Conservation (phyloP, 805 yeast genomes). For the Myxozyma neotropica region DNA sequence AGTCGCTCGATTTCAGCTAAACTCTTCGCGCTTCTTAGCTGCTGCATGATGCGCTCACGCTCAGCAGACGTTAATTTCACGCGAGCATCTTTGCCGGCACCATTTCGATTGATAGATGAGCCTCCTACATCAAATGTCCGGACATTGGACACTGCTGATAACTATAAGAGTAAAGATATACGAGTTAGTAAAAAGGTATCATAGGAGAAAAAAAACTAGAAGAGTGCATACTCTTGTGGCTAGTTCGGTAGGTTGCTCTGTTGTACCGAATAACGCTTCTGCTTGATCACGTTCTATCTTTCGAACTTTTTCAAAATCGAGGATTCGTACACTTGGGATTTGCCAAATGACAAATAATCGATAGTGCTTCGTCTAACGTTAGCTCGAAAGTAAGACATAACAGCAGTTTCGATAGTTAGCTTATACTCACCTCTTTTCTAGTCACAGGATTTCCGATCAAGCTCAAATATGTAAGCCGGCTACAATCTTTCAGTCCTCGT, state of each 20-base stretch:
- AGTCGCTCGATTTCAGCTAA: conserved; percentile 75
- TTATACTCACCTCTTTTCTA: conserved; percentile 21
- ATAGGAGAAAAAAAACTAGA: not conserved
- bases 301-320: conserved; percentile 71
- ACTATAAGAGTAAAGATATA: not conserved
- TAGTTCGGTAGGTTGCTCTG: conserved; percentile 37
- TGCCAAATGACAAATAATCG: conserved; percentile 61
- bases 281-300: conserved; percentile 56
- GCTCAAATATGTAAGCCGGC: conserved; percentile 52
- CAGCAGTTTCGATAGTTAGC: not conserved
- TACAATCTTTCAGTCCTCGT: conserved; percentile 46
- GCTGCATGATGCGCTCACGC: conserved; percentile 52
- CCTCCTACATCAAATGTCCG: conserved; percentile 39
- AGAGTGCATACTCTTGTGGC: conserved; percentile 43
- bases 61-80: conserved; percentile 58
- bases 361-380: conserved; percentile 54
- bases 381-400: too few species aligned
- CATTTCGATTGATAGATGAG: not conserved
- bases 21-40: conserved; percentile 64
- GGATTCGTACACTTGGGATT: conserved; percentile 60
- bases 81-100: not conserved
- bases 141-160: conserved; percentile 8
- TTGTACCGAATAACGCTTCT: conserved; percentile 47
- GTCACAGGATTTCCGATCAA: conserved; percentile 49
- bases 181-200: not conserved